phyloP scores from a whole-genome alignment of 2,329 filamentous ascomycete species.

The Sarocladiaceae sp. region DNA sequence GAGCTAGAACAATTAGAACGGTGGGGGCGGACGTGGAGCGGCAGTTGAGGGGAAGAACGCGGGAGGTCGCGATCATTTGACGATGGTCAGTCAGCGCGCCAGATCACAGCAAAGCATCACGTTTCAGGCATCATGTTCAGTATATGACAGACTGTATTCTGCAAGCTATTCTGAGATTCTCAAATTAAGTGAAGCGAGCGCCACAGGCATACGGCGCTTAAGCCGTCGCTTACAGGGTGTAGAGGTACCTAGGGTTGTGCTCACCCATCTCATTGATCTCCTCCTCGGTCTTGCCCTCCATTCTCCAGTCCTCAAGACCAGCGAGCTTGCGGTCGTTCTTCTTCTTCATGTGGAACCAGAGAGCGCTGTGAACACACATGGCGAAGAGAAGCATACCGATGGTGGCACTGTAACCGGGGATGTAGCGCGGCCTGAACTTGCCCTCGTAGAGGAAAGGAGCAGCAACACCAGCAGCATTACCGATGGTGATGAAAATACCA shows the following conservation, averaged over 20 bases:
- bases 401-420: slow-evolving; percentile 47
- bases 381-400: slow-evolving; percentile 41
- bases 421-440: slow-evolving; percentile 38
- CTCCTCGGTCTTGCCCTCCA: slow-evolving; percentile 35
- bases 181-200: no score
- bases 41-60: slow-evolving; percentile 29
- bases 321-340: slow-evolving; percentile 30
- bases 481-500: slow-evolving; percentile 13
- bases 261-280: slow-evolving; percentile 40
- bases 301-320: slow-evolving; percentile 33
- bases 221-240: slow-evolving; percentile 22
- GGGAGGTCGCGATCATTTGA: background rate
- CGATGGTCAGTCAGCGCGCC: background rate
- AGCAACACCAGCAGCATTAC: slow-evolving; percentile 29
- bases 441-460: slow-evolving; percentile 52
- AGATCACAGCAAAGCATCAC: no score
- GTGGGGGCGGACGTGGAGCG: slow-evolving; percentile 29
- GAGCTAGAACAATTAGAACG: no score
- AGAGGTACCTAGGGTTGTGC: slow-evolving; percentile 29
- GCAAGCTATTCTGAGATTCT: no score
- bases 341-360: slow-evolving; percentile 25
- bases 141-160: no score
- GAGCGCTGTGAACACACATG: slow-evolving; percentile 20
- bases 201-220: no score
- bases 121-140: no score